Percentiles rank a stretch among this genome's conserved stretches.
phyloP scores from a whole-genome alignment of 495 filamentous ascomycete genomes.

The Neurospora sp. region DNA sequence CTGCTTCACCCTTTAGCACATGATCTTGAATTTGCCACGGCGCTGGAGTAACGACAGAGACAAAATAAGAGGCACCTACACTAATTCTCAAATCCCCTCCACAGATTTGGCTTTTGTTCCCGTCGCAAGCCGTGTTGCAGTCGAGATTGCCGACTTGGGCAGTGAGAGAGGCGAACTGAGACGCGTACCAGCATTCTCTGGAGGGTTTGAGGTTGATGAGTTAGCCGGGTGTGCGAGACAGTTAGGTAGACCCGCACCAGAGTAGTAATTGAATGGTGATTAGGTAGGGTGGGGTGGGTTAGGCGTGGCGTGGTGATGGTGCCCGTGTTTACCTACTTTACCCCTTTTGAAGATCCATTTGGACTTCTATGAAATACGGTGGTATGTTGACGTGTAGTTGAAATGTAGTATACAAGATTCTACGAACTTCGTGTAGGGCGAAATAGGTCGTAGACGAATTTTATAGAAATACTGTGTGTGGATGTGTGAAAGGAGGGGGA shows the following conservation, averaged over 20 bases:
- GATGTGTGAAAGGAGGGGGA: background rate
- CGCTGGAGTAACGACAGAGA: too few species aligned
- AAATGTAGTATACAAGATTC: background rate
- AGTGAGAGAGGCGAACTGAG: slow-evolving; percentile 22
- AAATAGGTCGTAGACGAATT: background rate
- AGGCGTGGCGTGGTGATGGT: too few species aligned
- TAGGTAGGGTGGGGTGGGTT: too few species aligned
- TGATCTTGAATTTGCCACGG: too few species aligned
- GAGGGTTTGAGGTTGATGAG: background rate
- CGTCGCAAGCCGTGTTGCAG: slow-evolving; percentile 37
- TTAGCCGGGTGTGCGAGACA: background rate
- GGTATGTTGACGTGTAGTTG: background rate
- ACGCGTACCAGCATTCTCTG: slow-evolving; percentile 45
- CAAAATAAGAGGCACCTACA: slow-evolving; percentile 10
- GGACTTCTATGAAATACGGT: too few species aligned
- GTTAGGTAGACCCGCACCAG: too few species aligned
- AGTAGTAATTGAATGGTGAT: too few species aligned
- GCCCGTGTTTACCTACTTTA: too few species aligned
- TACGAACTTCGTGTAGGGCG: background rate
- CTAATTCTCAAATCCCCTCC: slow-evolving; percentile 34
- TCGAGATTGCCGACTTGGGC: slow-evolving; percentile 20
- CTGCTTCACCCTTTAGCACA: background rate
- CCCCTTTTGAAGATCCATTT: too few species aligned
- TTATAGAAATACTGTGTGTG: background rate
- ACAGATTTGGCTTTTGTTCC: slow-evolving; percentile 31